These are phyloP conservation scores for Babesia ovata DNA, from an alignment of 169 alveolate genomes.

Conservation along the genomic window DNA sequence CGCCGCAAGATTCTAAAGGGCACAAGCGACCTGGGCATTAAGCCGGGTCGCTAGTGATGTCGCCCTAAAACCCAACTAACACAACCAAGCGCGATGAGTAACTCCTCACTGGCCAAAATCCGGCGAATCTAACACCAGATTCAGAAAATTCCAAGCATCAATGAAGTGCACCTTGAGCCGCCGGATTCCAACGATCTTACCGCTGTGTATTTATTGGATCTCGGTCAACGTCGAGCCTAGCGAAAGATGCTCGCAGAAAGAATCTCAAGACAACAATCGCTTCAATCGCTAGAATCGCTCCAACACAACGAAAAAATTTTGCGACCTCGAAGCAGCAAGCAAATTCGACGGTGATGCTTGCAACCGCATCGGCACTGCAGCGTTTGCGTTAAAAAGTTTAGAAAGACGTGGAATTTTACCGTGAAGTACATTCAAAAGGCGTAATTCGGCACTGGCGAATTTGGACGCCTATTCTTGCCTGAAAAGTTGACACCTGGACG, in stretches of 20 bases:
- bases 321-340: constrained; percentile 34
- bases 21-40: no score
- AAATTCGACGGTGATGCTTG: constrained; percentile 33
- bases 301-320: neutral
- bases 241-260: neutral
- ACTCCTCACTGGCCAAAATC: no score
- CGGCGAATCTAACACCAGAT: no score
- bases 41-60: no score
- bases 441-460: no score
- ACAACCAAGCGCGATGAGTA: no score
- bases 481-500: no score
- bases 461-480: no score
- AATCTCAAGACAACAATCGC: constrained; percentile 17
- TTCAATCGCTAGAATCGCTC: neutral
- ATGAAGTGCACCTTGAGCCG: constrained; percentile 30
- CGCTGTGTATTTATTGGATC: constrained; percentile 17
- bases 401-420: constrained; percentile 15
- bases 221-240: constrained; percentile 4
- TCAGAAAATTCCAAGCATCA: no score
- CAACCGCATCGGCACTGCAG: constrained; percentile 16
- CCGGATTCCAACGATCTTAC: neutral
- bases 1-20: no score
- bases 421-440: no score
- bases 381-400: constrained; percentile 11
- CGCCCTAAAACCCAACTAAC: no score